A percentile compares a stretch with the other conserved stretches of the same genome.
These are phyloP conservation scores for Skeletonema costatum DNA, from an alignment of 108 stramenopile species.

Conservation along the genomic window DNA sequence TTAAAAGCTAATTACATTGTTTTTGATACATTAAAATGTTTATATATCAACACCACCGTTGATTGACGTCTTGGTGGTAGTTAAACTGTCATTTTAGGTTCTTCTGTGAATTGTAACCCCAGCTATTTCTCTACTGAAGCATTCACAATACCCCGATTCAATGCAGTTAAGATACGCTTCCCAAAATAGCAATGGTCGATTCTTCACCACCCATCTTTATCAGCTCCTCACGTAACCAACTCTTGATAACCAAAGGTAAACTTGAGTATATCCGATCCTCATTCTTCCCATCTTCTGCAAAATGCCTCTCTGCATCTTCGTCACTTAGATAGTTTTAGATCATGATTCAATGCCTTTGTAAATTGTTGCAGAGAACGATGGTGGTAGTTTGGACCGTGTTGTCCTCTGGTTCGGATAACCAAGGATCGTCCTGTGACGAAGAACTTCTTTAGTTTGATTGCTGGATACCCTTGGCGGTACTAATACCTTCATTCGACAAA, in stretches of 20 bases:
- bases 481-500: background rate
- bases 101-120: too few species aligned
- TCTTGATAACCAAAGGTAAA: conserved; percentile 33
- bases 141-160: conserved; percentile 20
- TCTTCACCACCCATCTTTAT: conserved; percentile 5
- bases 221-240: conserved; percentile 39
- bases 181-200: conserved; percentile 33
- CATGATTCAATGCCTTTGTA: conserved; percentile 38
- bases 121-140: background rate
- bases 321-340: conserved; percentile 34
- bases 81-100: too few species aligned
- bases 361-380: conserved; percentile 15
- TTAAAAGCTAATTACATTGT: too few species aligned
- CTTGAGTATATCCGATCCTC: conserved; percentile 36
- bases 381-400: conserved; percentile 13
- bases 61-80: too few species aligned
- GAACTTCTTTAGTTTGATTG: conserved; percentile 48
- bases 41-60: too few species aligned
- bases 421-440: conserved; percentile 39
- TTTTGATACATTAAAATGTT: too few species aligned
- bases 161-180: conserved; percentile 33
- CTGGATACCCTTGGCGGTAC: conserved; percentile 27
- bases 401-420: conserved; percentile 13
- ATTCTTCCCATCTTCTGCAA: conserved; percentile 20
- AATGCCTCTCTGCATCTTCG: conserved; percentile 25